Evolutionary conservation across 768 basidiomycete species (phyloP).

Genomic region (Pleurotus cornucopiae): DNA sequence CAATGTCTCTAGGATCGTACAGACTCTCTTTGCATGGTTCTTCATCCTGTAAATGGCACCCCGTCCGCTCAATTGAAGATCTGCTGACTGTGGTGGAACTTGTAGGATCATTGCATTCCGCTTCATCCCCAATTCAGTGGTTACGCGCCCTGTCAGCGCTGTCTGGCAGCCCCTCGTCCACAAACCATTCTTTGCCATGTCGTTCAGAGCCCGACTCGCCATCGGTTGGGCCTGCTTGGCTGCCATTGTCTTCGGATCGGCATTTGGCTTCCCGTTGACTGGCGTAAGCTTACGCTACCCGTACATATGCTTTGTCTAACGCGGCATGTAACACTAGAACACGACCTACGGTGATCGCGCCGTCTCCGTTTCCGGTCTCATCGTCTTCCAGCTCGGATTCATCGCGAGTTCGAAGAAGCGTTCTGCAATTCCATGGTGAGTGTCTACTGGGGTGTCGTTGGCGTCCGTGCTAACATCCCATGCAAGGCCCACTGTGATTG

Average conservation of each 20-base stretch:
- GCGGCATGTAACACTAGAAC: conserved; percentile 25
- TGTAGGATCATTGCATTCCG: conserved; percentile 74
- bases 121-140: conserved; percentile 70
- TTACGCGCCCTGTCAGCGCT: conserved; percentile 67
- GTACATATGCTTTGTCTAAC: not conserved
- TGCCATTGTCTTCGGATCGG: conserved; percentile 79
- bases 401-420: conserved; percentile 63
- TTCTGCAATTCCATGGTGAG: conserved; percentile 67
- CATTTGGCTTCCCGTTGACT: conserved; percentile 72
- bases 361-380: conserved; percentile 76
- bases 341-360: conserved; percentile 76
- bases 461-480: not conserved
- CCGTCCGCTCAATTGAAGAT: not conserved
- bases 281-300: conserved; percentile 32
- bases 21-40: conserved; percentile 80
- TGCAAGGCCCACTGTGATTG: conserved; percentile 77
- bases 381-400: conserved; percentile 76
- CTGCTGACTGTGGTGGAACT: not conserved
- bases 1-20: conserved; percentile 55
- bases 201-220: conserved; percentile 48
- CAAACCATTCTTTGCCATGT: conserved; percentile 60
- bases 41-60: conserved; percentile 57
- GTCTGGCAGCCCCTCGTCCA: conserved; percentile 67
- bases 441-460: conserved; percentile 9
- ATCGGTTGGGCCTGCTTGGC: conserved; percentile 77